These are phyloP conservation scores for Fragilaria crotonensis DNA, from an alignment of 108 stramenopile species.

Conservation along the genomic window DNA sequence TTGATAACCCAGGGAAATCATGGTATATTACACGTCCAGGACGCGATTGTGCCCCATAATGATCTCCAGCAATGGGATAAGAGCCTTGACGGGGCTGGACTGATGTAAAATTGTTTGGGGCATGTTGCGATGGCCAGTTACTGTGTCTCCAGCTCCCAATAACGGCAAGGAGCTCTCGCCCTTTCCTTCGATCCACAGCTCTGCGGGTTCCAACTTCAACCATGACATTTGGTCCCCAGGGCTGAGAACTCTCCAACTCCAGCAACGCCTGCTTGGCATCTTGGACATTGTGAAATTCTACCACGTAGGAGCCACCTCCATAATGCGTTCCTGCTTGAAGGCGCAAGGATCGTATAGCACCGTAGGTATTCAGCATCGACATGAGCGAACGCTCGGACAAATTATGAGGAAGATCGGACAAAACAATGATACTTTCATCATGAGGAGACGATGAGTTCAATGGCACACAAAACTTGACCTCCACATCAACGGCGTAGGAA, in stretches of 20 bases:
- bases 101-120: too few relatives aligned
- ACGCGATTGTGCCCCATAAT: too few relatives aligned
- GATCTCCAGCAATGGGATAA: too few relatives aligned
- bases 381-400: slow-evolving; percentile 53
- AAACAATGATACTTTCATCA: slow-evolving; percentile 72
- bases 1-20: too few relatives aligned
- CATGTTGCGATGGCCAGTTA: slow-evolving; percentile 5
- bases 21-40: too few relatives aligned
- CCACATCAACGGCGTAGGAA: slow-evolving; percentile 20
- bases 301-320: slow-evolving; percentile 53
- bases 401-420: slow-evolving; percentile 55
- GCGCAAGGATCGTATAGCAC: slow-evolving; percentile 58
- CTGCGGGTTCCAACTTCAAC: slow-evolving; percentile 58
- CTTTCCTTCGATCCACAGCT: slow-evolving; percentile 63
- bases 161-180: slow-evolving; percentile 63
- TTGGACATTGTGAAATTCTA: slow-evolving; percentile 83
- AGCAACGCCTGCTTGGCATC: slow-evolving; percentile 81
- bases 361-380: slow-evolving; percentile 57
- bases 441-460: slow-evolving; percentile 68
- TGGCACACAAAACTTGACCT: slow-evolving; percentile 75
- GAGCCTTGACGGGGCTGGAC: too few relatives aligned
- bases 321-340: slow-evolving; percentile 10
- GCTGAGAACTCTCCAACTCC: slow-evolving; percentile 72
- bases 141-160: slow-evolving; percentile 73
- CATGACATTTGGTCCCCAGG: slow-evolving; percentile 65